These are phyloP conservation scores for Suillus sp. DNA, from an alignment of 768 basidiomycete species.

Conservation along the genomic window DNA sequence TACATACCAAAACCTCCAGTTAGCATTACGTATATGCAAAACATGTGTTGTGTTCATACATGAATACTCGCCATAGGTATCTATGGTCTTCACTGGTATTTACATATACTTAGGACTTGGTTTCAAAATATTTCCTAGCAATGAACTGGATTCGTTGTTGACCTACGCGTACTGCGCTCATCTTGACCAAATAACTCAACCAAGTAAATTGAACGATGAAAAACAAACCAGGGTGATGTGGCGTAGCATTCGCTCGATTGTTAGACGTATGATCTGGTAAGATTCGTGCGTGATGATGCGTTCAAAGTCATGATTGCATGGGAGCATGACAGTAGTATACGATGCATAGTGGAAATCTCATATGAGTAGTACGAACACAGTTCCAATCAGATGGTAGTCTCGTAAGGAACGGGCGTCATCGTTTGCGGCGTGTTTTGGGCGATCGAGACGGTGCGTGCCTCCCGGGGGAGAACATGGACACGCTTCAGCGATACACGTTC, in stretches of 20 bases:
- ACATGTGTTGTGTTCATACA: neutral
- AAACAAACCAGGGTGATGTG: neutral
- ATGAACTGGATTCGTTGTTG: neutral
- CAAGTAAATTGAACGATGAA: neutral
- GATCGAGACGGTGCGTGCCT: slow-evolving; percentile 71
- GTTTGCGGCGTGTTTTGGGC: slow-evolving; percentile 86
- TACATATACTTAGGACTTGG: neutral
- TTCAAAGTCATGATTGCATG: slow-evolving; percentile 28
- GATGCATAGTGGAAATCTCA: slow-evolving; percentile 20
- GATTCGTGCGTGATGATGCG: neutral
- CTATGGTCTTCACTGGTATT: neutral
- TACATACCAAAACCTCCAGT: neutral
- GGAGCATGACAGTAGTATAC: slow-evolving; percentile 20
- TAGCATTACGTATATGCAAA: neutral
- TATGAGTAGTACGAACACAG: slow-evolving; percentile 13
- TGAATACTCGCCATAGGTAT: neutral
- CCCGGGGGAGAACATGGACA: slow-evolving; percentile 80
- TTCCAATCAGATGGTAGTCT: slow-evolving; percentile 83
- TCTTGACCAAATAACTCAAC: neutral
- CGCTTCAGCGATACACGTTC: slow-evolving; percentile 87
- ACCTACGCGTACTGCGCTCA: neutral
- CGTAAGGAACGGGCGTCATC: slow-evolving; percentile 90
- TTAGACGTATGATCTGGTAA: neutral
- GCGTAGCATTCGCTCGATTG: neutral
- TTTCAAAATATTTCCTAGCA: slow-evolving; percentile 1